Evolutionary conservation across 2,329 filamentous ascomycete genomes (phyloP), one percentile per base, ranked within the genome.

Genomic region (Calonectria ilicicola): DNA sequence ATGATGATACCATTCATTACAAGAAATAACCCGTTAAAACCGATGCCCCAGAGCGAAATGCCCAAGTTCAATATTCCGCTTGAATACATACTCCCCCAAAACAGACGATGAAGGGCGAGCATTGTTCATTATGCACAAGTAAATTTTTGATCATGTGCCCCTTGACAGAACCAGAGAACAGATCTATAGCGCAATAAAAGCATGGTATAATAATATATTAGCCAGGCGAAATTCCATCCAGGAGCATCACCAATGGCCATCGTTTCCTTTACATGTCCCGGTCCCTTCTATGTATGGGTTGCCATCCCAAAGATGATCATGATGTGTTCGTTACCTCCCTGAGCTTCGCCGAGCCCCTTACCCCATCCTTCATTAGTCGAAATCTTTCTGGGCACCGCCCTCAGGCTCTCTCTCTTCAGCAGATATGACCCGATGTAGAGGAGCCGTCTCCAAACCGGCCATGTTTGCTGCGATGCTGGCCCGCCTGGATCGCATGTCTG

Each of bases 401-500:
- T 74, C 70, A 38, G 69, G 72, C 19, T 73, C 69, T 65, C 80
- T 78, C 26, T 76, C 74, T 38, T 72, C 76, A 35, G 68, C 73
- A n/a, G 63, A 56, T 29, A 60, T 70, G 26, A 78, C 77, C 40
- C 80, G 76, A 60, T 81, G 82, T 56, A 91, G 78, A 74, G 88
- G 87, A 38, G 88, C 88, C 29, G 87, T 88, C 80, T 91, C 91
- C 49, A 91, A 82, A 7, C 78, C 76, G 17, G 82, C 85, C 58
- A 83, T 82, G 62, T 83, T 83, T 38, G 85, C 87, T 60, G 90
- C 87, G 38, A 90, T 82, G 75, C 92, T 93, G 71, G 87, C 86
- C 71, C 91, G 86, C 77, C 89, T 83, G 3, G 90, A 88, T 29
- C 87, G 85, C 62, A 85, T 82, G 63, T 90, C 88, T 44, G 77